Conservation (phyloP, 2,329 filamentous ascomycete genomes). For the Cladorrhinum sp. region DNA sequence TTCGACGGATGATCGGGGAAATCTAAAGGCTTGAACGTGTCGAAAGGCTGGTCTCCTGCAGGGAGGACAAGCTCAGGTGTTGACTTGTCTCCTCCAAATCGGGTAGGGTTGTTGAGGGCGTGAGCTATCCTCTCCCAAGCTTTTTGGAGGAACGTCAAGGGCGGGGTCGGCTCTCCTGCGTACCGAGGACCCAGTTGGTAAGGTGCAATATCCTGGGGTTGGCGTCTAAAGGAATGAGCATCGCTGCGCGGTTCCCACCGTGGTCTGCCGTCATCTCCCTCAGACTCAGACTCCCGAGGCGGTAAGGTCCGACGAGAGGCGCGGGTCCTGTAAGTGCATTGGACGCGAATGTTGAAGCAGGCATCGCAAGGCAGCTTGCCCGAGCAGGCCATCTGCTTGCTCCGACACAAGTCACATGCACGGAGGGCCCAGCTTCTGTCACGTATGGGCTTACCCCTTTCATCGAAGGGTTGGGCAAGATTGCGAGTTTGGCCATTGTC, state of each 20-base stretch:
- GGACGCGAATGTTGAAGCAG: constrained; percentile 18
- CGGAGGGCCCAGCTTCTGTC: constrained; percentile 11
- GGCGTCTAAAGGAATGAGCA: neutral
- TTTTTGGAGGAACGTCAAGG: constrained; percentile 21
- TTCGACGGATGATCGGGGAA: constrained; percentile 7
- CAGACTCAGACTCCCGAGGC: neutral
- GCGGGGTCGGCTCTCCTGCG: constrained; percentile 18
- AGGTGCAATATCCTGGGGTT: constrained; percentile 9
- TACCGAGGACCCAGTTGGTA: constrained; percentile 17
- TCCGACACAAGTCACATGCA: constrained; percentile 18
- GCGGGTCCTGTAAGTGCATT: constrained; percentile 18
- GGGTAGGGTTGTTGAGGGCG: neutral
- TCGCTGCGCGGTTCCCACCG: neutral
- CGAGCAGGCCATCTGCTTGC: constrained; percentile 6
- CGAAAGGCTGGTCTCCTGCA: constrained; percentile 20
- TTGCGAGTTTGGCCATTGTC: constrained; percentile 12
- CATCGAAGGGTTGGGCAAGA: neutral
- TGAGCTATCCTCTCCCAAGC: constrained; percentile 22
- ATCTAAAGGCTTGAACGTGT: neutral
- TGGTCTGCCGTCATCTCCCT: neutral
- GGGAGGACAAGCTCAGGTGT: neutral
- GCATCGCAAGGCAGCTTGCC: constrained; percentile 18
- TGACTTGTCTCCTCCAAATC: neutral
- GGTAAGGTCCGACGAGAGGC: neutral
- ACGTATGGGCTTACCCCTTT: constrained; percentile 8